Percentiles rank a stretch among this genome's conserved stretches.
Conservation (phyloP, 768 basidiomycete species). For the Suillus hirtellus region DNA sequence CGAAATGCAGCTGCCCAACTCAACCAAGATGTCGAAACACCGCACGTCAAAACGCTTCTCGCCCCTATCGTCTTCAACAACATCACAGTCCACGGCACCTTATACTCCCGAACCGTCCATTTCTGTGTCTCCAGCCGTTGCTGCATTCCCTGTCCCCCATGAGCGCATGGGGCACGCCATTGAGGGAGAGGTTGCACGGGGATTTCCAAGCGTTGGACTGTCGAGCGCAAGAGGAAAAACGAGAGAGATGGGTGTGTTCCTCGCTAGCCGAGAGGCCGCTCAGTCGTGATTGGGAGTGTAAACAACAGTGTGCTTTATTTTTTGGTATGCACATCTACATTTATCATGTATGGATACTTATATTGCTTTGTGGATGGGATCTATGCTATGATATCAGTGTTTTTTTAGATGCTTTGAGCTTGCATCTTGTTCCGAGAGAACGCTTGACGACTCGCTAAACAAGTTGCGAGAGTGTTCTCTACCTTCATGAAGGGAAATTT, state of each 20-base stretch:
- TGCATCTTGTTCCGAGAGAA: neutral
- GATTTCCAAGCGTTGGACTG: constrained; percentile 43
- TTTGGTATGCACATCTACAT: constrained; percentile 6
- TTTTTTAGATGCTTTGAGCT: neutral
- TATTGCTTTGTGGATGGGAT: neutral
- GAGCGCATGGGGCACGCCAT: constrained; percentile 38
- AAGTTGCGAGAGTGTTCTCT: neutral
- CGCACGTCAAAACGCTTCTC: constrained; percentile 34
- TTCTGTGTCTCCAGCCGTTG: constrained; percentile 26
- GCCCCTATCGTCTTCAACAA: constrained; percentile 38
- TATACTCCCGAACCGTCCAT: constrained; percentile 42
- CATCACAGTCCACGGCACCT: constrained; percentile 48
- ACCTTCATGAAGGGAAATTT: neutral
- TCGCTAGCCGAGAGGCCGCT: constrained; percentile 39
- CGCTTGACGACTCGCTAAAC: neutral
- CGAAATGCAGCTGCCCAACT: constrained; percentile 27
- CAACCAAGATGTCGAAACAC: constrained; percentile 19
- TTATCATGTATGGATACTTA: neutral
- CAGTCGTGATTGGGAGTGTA: neutral
- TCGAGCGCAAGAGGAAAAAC: constrained; percentile 34
- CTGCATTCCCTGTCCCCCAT: constrained; percentile 28
- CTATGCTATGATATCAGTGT: neutral
- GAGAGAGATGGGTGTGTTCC: constrained; percentile 42
- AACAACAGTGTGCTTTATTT: neutral
- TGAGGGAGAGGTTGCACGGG: constrained; percentile 22